These are phyloP conservation scores for Salix koriyanagi DNA, from an alignment of 345 rosid genomes.

Conservation along the genomic window DNA sequence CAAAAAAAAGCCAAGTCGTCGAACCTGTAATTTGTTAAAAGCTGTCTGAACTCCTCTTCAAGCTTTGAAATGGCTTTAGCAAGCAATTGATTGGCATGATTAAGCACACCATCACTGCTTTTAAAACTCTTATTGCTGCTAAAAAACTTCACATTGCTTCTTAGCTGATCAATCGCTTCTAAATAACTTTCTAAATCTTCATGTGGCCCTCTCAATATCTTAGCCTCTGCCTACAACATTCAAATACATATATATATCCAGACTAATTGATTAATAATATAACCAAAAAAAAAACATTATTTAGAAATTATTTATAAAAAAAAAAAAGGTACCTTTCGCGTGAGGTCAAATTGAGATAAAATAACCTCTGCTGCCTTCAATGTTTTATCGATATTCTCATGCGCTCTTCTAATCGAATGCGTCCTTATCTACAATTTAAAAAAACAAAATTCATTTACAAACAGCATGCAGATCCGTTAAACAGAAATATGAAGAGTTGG, in stretches of 20 bases:
- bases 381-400: conserved; percentile 84
- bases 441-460: not conserved
- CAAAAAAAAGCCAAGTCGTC: not conserved
- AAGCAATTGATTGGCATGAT: conserved; percentile 64
- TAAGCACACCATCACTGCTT: conserved; percentile 56
- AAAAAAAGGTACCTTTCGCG: conserved; percentile 47
- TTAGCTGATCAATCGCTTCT: conserved; percentile 88
- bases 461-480: conserved; percentile 2
- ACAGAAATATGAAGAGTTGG: not conserved
- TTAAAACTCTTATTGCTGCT: conserved; percentile 56
- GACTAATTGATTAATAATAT: not conserved
- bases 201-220: conserved; percentile 92
- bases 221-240: conserved; percentile 82
- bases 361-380: conserved; percentile 72
- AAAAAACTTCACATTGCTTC: conserved; percentile 63
- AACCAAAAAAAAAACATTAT: conserved; percentile 11
- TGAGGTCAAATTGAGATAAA: conserved; percentile 68
- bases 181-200: conserved; percentile 86
- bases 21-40: conserved; percentile 81
- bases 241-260: not conserved
- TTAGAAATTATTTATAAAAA: not conserved
- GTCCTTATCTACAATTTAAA: conserved; percentile 57
- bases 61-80: conserved; percentile 79
- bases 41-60: conserved; percentile 83
- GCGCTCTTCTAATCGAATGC: conserved; percentile 82